Base-by-base conservation (phyloP, 2,329 filamentous ascomycete species). In the Paecilomyces niveus region DNA sequence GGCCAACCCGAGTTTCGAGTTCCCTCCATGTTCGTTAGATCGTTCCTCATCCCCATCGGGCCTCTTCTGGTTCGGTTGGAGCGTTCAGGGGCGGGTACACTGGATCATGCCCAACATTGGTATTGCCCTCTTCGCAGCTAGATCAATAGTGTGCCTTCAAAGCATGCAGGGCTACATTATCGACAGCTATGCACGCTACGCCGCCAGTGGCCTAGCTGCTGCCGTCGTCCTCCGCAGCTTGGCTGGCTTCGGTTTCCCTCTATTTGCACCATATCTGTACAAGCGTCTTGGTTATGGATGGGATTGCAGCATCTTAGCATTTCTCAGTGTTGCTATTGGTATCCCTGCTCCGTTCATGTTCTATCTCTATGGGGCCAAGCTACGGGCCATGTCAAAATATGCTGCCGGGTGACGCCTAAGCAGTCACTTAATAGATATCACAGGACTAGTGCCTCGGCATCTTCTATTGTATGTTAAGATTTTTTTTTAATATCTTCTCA, bases 1-100 rank as follows among this genome's bases (percentile, higher is more conserved):
- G 65, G 65, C n/a, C 58, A 33, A 35, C 84, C 85, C 0, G 85
- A 88, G 62, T 82, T 80, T 62, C 80, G 84, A 11, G 71, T 85
- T 0, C 83, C 83, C 0, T 69, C 84, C 10, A 80, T 82, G 72
- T 63, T 85, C 8, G 73, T 78, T 0, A 80, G 79, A 0, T 77
- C 77, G 0, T 51, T 84, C 0, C 56, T 84, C 0, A 72, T 81
- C 0, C 80, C 81, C 0, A 61, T 76, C 1, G 78, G 79, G 0
- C 67, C n/a, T 83, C 8, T 79, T 81, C 59, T 73, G 76, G 64
- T 84, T 83, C 61, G 81, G 80, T 6, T 83, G 80, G 80, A 70
- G 70, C 6, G 76, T 79, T 0, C 72, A 81, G 39, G 67, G 68
- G 3, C 63, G 69, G 15, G 61, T 73, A 0, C 78, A 80, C 57